Evolutionary conservation across 805 yeast genomes (phyloP), one percentile per base, ranked within the genome.

Genomic region (Lachancea sp.): DNA sequence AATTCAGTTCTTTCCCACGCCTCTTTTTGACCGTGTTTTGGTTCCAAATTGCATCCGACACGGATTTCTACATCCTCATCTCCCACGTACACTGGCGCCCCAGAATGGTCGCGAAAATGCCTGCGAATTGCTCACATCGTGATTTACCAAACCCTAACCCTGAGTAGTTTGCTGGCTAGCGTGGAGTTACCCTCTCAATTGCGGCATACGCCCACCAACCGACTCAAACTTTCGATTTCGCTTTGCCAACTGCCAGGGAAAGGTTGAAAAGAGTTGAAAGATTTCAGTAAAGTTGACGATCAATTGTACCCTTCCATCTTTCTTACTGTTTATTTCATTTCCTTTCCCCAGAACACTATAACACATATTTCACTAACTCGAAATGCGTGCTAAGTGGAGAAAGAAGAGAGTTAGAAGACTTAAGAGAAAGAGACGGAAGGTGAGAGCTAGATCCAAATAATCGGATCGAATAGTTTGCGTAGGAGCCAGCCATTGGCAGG

Each of bases 361-460:
- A 40, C 49, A 50, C 56, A 48, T 44, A 48, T 54, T 54, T 51
- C 53, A 51, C 53, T 53, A 45, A 49, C 51, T 53, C 67, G 66
- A 69, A 67, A 85, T 85, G 95, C 85, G 95, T 83, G 82, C 85
- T 78, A 90, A 90, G 85, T 90, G 97, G 98, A 91, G 96, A 86
- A 91, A 91, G 86, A 91, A 91, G 95, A 91, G 98, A 90, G 95
- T 85, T 77, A 90, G 98, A 87, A 88, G 98, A 87, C 86, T 91
- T 73, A 91, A 91, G 87, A 88, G 97, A 82, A 91, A 91, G 95
- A 87, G 98, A 85, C 96, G 98, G 97, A 91, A 91, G 96, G 96
- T 91, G 70, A 88, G 98, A 87, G 98, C 98, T 78, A 89, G 98
- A 87, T 87, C 96, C 81, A 86, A 86, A 83, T 86, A 85, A 85